phyloP scores from a whole-genome alignment of 495 filamentous ascomycete species.

The Penicillium robsamsonii region DNA sequence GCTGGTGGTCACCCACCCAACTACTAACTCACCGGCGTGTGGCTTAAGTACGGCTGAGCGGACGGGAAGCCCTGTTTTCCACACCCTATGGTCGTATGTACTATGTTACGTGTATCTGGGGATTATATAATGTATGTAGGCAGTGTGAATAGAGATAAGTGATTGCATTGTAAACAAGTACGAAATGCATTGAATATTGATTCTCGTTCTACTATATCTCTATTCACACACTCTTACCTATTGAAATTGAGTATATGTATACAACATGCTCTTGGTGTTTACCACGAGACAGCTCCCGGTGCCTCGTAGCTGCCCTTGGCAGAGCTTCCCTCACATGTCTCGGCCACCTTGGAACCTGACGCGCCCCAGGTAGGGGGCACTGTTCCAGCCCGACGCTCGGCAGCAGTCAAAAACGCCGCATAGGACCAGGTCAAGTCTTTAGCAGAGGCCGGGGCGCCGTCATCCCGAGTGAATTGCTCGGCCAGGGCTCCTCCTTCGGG shows the following conservation, averaged over 20 bases:
- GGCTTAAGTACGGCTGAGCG: too few relatives aligned
- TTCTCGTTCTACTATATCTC: too few relatives aligned
- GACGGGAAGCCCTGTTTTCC: too few relatives aligned
- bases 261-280: neutral
- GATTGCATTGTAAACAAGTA: too few relatives aligned
- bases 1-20: too few relatives aligned
- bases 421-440: slow-evolving; percentile 58
- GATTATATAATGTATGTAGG: too few relatives aligned
- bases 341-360: slow-evolving; percentile 45
- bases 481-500: slow-evolving; percentile 52
- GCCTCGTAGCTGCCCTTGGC: neutral
- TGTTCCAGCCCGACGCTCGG: neutral
- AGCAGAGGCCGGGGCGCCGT: slow-evolving; percentile 54
- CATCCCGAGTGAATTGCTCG: slow-evolving; percentile 59
- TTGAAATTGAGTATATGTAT: neutral
- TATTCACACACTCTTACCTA: neutral
- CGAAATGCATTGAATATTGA: too few relatives aligned
- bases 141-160: too few relatives aligned
- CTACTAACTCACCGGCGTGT: too few relatives aligned
- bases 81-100: too few relatives aligned
- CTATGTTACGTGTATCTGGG: too few relatives aligned
- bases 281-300: neutral
- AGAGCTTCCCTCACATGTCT: neutral
- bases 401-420: neutral
- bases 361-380: neutral